Percentiles rank a stretch among this genome's conserved stretches.
Evolutionary conservation across 257 asterid species (phyloP).

Genomic region (Anisodus tanguticus): DNA sequence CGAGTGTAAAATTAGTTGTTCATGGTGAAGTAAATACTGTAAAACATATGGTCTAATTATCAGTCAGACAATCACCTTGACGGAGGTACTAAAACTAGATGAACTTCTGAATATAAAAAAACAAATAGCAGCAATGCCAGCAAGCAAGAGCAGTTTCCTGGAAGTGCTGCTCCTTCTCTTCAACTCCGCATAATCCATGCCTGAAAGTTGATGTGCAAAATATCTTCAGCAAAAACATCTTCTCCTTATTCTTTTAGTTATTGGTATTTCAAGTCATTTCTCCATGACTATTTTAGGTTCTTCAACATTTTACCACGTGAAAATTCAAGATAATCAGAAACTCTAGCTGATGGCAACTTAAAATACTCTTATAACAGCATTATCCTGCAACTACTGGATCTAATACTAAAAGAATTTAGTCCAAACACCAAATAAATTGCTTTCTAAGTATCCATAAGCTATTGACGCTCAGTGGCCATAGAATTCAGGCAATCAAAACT

Average conservation of each 20-base stretch:
- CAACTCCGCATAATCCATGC: slow-evolving; percentile 71
- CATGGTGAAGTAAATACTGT: background rate
- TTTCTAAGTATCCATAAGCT: background rate
- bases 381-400: background rate
- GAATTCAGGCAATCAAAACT: background rate
- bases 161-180: slow-evolving; percentile 54
- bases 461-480: background rate
- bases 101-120: slow-evolving; percentile 52
- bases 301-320: background rate
- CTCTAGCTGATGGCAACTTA: background rate
- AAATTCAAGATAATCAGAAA: slow-evolving; percentile 14
- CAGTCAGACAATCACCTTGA: slow-evolving; percentile 50
- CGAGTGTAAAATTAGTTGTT: background rate
- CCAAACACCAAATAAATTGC: background rate
- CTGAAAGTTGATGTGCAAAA: slow-evolving; percentile 33
- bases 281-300: background rate
- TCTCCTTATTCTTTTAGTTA: background rate
- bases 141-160: slow-evolving; percentile 58
- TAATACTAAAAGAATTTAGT: background rate
- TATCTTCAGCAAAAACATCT: background rate
- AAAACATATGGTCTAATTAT: slow-evolving; percentile 13
- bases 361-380: background rate
- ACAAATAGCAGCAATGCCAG: slow-evolving; percentile 54
- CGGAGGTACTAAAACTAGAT: slow-evolving; percentile 41
- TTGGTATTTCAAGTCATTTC: background rate